These are phyloP conservation scores for Batkoa obscura DNA, from an alignment of 371 early-diverging fungal species.

Conservation along the genomic window DNA sequence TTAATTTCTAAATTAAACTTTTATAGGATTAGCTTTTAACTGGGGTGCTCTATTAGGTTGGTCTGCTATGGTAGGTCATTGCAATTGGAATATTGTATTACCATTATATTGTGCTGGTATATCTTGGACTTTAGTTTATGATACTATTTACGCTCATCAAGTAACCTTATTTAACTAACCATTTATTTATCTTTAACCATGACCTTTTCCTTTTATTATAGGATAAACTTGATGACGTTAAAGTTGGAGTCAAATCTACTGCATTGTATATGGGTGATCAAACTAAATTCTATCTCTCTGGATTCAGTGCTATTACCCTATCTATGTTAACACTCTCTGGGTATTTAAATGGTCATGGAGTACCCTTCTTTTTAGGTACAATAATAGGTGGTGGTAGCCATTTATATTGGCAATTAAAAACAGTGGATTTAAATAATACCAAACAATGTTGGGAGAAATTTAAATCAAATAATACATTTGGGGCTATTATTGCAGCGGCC, in stretches of 20 bases:
- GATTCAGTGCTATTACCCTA: constrained; percentile 49
- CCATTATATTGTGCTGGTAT: constrained; percentile 78
- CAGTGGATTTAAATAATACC: constrained; percentile 43
- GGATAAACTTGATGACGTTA: constrained; percentile 76
- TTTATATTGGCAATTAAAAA: constrained; percentile 60
- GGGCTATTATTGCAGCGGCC: constrained; percentile 50
- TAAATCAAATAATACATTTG: constrained; percentile 53
- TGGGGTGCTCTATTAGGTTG: constrained; percentile 91
- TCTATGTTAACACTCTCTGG: constrained; percentile 50
- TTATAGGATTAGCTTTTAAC: constrained; percentile 69
- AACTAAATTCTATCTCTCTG: constrained; percentile 45
- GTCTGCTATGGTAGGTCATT: constrained; percentile 62
- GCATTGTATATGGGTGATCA: constrained; percentile 67
- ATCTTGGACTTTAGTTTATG: constrained; percentile 89
- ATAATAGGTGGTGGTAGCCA: constrained; percentile 58
- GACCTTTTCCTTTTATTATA: constrained; percentile 10
- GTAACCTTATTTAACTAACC: constrained; percentile 6
- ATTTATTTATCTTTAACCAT: neutral
- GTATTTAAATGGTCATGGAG: constrained; percentile 55
- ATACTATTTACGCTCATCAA: constrained; percentile 92
- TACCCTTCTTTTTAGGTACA: constrained; percentile 45
- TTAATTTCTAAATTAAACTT: neutral
- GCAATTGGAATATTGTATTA: constrained; percentile 43
- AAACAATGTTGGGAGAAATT: constrained; percentile 52
- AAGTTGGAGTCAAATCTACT: constrained; percentile 80